Base-by-base conservation (phyloP, 177 flowering plant genomes). In the Vitis hybrid region DNA sequence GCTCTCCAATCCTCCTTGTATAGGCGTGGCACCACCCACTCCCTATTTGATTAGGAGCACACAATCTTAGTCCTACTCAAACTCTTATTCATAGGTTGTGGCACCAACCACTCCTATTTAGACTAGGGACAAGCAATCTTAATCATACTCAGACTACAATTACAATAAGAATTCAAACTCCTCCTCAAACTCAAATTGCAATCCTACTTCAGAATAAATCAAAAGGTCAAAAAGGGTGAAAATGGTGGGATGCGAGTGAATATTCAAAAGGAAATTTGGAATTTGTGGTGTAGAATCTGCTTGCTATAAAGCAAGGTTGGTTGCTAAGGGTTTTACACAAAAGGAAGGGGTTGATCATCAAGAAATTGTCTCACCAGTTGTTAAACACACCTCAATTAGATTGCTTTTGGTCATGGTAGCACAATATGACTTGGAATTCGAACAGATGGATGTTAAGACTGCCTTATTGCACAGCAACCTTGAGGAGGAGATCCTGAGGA, bases 361-460 rank as follows among this genome's bases (percentile, higher is more conserved):
- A 39, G 39, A 66, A 18, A 6, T 19, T 12, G 58, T 68, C 23
- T 61, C 71, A 39, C 45, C 56, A 11, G 56, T 68, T 12, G 56
- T 59, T 0, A 58, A 49, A 13, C 10, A 58, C 11, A 17, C 51
- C 49, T 49, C 63, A n/a, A 49, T 68, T 18, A 60, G 12, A 17
- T 14, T 59, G 8, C 17, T 60, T 1, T n/a, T 60, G 57, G 64
- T 11, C 4, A 17, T 68, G 17, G 71, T 68, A 7, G 45, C 56
- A 13, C 2, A 13, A 4, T 1, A 6, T 50, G 71, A 68, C 23
- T 34, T 60, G 14, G 32, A 58, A 7, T 13, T 59, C 6, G 71
- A 59, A 59, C 62, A 67, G 34, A 30, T 34, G n/a, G 62, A 67
- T 56, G 57, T 39, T 21, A 67, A 34, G 32, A 67, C 15, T 7